Conservation (phyloP, 176 grass and related monocot genomes). For the Pontederia paniculata region DNA sequence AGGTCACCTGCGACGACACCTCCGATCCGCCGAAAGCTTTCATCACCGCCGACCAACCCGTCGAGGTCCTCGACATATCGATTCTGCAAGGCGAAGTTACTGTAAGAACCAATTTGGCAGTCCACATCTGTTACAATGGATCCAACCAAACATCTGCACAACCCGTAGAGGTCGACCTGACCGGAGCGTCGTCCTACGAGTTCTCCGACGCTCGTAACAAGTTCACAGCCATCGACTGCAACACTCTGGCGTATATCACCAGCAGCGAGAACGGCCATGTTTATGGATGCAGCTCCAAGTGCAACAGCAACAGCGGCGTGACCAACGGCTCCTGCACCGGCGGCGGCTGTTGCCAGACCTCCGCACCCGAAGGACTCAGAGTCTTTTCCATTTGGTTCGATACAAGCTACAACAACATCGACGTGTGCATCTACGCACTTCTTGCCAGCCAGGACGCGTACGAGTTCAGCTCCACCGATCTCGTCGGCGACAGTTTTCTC, state of each 20-base stretch:
- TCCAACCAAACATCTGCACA: not conserved
- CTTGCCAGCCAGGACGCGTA: not conserved
- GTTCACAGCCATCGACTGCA: no score
- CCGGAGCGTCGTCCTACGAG: not conserved
- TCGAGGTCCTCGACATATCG: not conserved
- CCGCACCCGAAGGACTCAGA: constrained; percentile 1
- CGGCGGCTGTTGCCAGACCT: constrained; percentile 32
- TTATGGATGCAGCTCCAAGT: constrained; percentile 23
- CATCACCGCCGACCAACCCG: not conserved
- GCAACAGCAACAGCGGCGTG: not conserved
- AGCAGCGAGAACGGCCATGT: not conserved
- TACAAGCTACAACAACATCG: not conserved
- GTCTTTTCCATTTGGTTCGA: not conserved
- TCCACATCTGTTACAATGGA: not conserved
- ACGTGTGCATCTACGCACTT: not conserved
- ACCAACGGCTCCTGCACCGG: constrained; percentile 19
- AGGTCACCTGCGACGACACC: not conserved
- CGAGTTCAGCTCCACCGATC: not conserved
- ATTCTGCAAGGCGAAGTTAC: not conserved
- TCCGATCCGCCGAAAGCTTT: not conserved
- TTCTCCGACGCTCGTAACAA: constrained; percentile 20
- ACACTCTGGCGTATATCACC: constrained; percentile 13
- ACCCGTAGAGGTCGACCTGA: not conserved
- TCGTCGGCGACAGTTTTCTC: not conserved
- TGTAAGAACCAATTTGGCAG: not conserved